Conservation (phyloP, 139 green algal genomes). For the Coelastrella sp. region DNA sequence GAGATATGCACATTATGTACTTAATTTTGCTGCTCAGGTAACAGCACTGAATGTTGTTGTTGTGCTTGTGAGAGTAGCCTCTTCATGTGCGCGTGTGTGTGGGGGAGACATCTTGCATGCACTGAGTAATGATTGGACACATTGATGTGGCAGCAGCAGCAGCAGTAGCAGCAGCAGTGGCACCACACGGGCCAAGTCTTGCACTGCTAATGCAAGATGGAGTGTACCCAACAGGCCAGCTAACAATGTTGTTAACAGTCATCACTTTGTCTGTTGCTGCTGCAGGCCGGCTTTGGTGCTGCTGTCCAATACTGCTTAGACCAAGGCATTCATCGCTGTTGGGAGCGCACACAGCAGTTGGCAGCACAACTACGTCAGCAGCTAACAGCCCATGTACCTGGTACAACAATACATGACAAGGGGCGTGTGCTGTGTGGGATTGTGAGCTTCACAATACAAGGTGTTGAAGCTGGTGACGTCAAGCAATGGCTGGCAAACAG, state of each 20-base stretch:
- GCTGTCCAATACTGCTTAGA: constrained; percentile 68
- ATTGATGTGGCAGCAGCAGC: neutral
- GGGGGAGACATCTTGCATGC: too few relatives aligned
- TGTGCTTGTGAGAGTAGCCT: too few relatives aligned
- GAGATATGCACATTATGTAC: constrained; percentile 80
- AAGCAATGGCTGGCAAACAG: constrained; percentile 12
- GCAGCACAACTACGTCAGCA: constrained; percentile 48
- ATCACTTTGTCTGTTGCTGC: neutral
- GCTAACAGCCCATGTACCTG: constrained; percentile 55
- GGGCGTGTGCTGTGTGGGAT: constrained; percentile 75
- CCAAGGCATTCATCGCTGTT: constrained; percentile 63
- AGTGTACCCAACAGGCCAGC: neutral
- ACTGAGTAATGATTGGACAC: too few relatives aligned
- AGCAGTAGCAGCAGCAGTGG: too few relatives aligned
- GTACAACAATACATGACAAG: constrained; percentile 58
- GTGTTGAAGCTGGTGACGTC: neutral
- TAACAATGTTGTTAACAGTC: neutral
- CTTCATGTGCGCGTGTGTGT: too few relatives aligned
- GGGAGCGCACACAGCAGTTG: constrained; percentile 61
- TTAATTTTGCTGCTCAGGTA: constrained; percentile 76
- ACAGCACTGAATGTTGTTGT: neutral
- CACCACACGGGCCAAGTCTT: neutral
- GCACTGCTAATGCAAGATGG: too few relatives aligned
- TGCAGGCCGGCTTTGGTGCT: constrained; percentile 69
- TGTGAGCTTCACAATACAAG: constrained; percentile 71